phyloP scores from a whole-genome alignment of 2,329 filamentous ascomycete genomes.

The Orbilia brochopaga region DNA sequence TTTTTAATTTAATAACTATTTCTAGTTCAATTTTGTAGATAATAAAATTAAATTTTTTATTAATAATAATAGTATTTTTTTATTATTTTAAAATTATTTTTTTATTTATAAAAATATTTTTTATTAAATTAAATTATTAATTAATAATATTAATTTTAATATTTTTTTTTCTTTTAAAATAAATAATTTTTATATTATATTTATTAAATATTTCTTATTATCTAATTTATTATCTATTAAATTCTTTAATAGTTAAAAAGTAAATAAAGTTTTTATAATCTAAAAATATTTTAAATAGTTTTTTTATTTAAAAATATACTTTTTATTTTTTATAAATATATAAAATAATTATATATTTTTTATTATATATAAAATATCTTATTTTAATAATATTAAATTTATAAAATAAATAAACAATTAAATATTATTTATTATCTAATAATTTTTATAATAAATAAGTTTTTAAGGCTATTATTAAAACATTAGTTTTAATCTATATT shows the following conservation, averaged over 20 bases:
- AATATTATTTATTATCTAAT: constrained; percentile 3
- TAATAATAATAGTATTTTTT: neutral
- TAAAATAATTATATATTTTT: neutral
- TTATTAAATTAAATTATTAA: constrained; percentile 1
- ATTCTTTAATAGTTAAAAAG: neutral
- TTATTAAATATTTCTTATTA: neutral
- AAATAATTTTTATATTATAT: constrained; percentile 1
- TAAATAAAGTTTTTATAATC: neutral
- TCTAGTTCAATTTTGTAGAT: neutral
- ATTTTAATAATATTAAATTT: neutral
- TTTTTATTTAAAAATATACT: neutral
- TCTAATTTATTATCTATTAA: neutral
- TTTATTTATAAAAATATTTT: constrained; percentile 1
- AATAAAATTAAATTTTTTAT: neutral
- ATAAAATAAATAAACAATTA: constrained; percentile 7
- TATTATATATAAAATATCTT: neutral
- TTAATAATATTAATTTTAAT: neutral
- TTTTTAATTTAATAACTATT: neutral
- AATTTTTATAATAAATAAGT: constrained; percentile 1
- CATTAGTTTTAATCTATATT: constrained; percentile 3
- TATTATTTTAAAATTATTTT: neutral
- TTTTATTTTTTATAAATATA: constrained; percentile 14
- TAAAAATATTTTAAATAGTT: constrained; percentile 6
- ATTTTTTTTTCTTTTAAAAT: neutral
- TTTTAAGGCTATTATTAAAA: neutral